Percentiles rank a stretch among this genome's conserved stretches.
phyloP scores from a whole-genome alignment of 331 rosid species.

The Pyracantha coccinea region DNA sequence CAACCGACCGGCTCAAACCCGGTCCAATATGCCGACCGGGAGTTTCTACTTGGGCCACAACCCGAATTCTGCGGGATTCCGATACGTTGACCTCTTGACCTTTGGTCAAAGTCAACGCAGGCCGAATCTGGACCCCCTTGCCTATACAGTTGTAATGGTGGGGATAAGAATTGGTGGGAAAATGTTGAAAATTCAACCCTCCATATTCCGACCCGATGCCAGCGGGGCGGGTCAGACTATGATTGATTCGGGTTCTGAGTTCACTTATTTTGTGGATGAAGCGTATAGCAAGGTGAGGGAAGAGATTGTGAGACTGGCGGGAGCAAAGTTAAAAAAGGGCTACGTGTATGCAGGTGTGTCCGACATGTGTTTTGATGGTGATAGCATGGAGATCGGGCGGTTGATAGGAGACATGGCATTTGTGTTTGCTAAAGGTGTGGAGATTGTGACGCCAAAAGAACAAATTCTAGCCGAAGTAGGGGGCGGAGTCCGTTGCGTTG shows the following conservation, averaged over 20 bases:
- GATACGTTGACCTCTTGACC: constrained; percentile 43
- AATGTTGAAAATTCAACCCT: constrained; percentile 26
- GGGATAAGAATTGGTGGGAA: constrained; percentile 51
- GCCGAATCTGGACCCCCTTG: constrained; percentile 79
- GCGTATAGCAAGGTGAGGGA: constrained; percentile 54
- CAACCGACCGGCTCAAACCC: constrained; percentile 15
- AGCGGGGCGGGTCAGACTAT: constrained; percentile 94
- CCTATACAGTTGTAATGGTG: constrained; percentile 54
- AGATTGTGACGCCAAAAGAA: constrained; percentile 46
- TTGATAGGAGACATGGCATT: constrained; percentile 56
- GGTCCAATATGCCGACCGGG: constrained; percentile 29
- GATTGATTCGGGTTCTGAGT: constrained; percentile 80
- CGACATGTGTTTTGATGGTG: constrained; percentile 64
- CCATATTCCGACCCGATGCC: constrained; percentile 46
- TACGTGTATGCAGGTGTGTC: constrained; percentile 51
- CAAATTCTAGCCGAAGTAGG: constrained; percentile 56
- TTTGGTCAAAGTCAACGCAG: constrained; percentile 45
- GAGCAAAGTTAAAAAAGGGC: constrained; percentile 48
- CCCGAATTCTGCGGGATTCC: constrained; percentile 45
- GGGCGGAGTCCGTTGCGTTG: constrained; percentile 66
- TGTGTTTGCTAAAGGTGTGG: constrained; percentile 67
- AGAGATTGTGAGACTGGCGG: constrained; percentile 48
- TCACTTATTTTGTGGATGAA: constrained; percentile 61
- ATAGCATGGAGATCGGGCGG: constrained; percentile 40
- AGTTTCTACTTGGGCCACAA: constrained; percentile 63